A percentile compares a stretch with the other conserved stretches of the same genome.
phyloP scores from a whole-genome alignment of 2,329 filamentous ascomycete species.

The Mycocentrospora acerina region DNA sequence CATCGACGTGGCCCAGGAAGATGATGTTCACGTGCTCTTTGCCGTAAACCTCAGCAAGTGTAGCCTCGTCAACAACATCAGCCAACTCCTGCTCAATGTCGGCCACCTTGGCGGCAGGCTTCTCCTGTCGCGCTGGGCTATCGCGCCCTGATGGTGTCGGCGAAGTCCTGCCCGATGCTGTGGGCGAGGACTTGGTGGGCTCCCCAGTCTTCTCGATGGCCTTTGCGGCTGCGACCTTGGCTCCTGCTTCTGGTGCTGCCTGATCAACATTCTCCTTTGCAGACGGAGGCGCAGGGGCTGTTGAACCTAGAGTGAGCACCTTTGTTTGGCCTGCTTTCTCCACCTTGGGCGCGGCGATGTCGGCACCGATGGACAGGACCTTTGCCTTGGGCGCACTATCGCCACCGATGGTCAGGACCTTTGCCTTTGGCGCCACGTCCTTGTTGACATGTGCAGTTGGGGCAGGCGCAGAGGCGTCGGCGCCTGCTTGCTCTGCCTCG shows the following conservation, averaged over 20 bases:
- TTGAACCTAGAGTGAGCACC: conserved; percentile 72
- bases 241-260: conserved; percentile 63
- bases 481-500: conserved; percentile 52
- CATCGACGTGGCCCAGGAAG: conserved; percentile 97
- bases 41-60: conserved; percentile 92
- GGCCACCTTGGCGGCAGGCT: conserved; percentile 68
- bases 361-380: conserved; percentile 61
- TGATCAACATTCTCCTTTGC: conserved; percentile 49
- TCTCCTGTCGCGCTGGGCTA: conserved; percentile 68
- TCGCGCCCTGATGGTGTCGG: conserved; percentile 82
- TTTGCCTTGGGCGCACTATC: conserved; percentile 59
- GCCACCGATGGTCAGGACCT: conserved; percentile 65
- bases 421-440: conserved; percentile 56
- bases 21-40: conserved; percentile 95
- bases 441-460: no score
- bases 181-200: conserved; percentile 50
- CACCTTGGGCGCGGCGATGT: conserved; percentile 56
- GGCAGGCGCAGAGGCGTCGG: conserved; percentile 47
- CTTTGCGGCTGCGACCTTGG: conserved; percentile 84
- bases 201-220: conserved; percentile 90
- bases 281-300: conserved; percentile 52
- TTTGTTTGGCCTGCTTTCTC: conserved; percentile 59
- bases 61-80: conserved; percentile 77
- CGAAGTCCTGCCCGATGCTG: conserved; percentile 69
- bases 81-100: conserved; percentile 81